phyloP scores from a whole-genome alignment of 2,329 filamentous ascomycete genomes.

The Cytospora chrysosperma region DNA sequence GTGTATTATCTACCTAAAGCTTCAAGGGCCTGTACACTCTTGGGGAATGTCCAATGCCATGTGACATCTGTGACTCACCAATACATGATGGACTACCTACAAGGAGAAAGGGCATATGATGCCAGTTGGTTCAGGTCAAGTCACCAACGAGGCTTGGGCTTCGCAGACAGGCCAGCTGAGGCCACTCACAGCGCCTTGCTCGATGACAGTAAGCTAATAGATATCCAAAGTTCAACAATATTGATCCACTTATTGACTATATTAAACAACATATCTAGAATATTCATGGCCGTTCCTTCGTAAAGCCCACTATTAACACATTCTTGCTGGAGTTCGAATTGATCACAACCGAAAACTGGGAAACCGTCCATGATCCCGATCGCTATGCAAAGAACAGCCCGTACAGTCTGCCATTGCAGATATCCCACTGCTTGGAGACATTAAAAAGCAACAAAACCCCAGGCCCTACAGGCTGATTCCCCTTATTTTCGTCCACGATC shows the following conservation, averaged over 20 bases:
- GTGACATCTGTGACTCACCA: background rate
- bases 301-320: background rate
- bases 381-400: conserved; percentile 18
- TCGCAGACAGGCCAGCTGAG: too few relatives aligned
- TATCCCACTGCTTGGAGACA: background rate
- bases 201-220: background rate
- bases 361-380: conserved; percentile 5
- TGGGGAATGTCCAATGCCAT: too few relatives aligned
- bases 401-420: background rate
- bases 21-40: background rate
- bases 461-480: background rate
- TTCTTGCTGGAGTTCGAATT: conserved; percentile 2
- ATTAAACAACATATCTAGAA: background rate
- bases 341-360: background rate
- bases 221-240: background rate
- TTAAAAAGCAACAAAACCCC: background rate
- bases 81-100: background rate
- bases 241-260: background rate
- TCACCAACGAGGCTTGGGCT: too few relatives aligned
- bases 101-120: background rate
- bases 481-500: conserved; percentile 25
- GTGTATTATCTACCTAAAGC: background rate
- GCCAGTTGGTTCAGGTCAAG: too few relatives aligned
- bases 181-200: too few relatives aligned
- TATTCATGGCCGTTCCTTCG: background rate